A percentile compares a stretch with the other conserved stretches of the same genome.
Evolutionary conservation across 2,329 filamentous ascomycete genomes (phyloP).

Genomic region (Aspergillus piperis): DNA sequence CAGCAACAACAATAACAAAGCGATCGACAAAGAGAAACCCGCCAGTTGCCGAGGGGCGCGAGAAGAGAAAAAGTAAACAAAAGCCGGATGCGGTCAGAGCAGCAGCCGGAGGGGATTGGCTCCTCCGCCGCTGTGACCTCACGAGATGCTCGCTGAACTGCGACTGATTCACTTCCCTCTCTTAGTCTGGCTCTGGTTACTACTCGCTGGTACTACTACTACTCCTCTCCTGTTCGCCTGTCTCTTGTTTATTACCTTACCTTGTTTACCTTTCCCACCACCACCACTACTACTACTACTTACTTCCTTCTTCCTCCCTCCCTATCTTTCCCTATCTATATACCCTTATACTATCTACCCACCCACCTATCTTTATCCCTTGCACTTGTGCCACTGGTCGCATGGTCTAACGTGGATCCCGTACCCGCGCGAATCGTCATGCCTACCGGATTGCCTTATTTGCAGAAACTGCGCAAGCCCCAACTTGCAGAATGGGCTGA

Average conservation of each 20-base stretch:
- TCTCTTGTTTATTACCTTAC: background rate
- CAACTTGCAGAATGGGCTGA: conserved; percentile 76
- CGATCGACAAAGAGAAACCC: too few species aligned
- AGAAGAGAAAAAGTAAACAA: conserved; percentile 21
- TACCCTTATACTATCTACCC: too few species aligned
- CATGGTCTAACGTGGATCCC: conserved; percentile 40
- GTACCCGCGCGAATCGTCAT: conserved; percentile 48
- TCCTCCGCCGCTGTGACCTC: conserved; percentile 1
- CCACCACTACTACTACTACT: too few species aligned
- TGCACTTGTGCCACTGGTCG: conserved; percentile 40
- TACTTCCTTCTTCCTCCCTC: too few species aligned
- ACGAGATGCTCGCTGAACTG: background rate
- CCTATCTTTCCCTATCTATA: too few species aligned
- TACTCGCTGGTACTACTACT: conserved; percentile 14
- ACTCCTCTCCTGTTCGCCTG: conserved; percentile 11
- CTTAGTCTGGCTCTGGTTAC: background rate
- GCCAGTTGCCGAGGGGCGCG: too few species aligned
- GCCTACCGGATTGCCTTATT: conserved; percentile 68
- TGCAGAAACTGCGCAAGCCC: conserved; percentile 78
- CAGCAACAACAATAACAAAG: too few species aligned
- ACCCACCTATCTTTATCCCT: background rate
- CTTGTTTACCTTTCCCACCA: background rate
- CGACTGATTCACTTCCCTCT: background rate
- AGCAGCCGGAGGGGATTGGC: conserved; percentile 14
- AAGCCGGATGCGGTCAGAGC: conserved; percentile 22